Evolutionary conservation across 2,329 filamentous ascomycete genomes (phyloP), one percentile per base, ranked within the genome.

Genomic region (Calonectria hawksworthii): DNA sequence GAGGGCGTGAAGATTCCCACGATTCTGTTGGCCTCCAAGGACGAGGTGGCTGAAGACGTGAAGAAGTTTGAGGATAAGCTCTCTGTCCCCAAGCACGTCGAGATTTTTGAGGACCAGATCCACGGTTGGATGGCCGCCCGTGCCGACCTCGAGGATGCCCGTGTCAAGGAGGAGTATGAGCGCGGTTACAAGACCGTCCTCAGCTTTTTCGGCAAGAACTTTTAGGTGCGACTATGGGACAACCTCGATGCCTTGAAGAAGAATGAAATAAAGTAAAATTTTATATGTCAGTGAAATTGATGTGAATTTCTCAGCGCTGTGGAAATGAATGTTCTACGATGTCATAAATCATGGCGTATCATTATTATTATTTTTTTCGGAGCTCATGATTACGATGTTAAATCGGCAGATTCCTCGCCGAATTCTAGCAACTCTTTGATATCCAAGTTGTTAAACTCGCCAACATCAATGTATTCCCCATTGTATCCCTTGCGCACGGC

Each of bases 81-180:
- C 67, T 86, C 84, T 34, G 89, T 86, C 2, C 84, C 89, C 73
- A 91, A 92, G 80, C 88, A 92, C 76, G 89, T 94, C 68, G 92
- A 94, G 86, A 92, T 83, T n/a, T 94, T 94, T 80, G 79, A 80
- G 30, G 92, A 92, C 80, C 93, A 94, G 88, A 89, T 92, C 81
- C 93, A 95, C 84, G 93, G 93, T 56, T 95, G 93, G 92, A 95
- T 94, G 93, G 92, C 91, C 1, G 93, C 93, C 1, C 89, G 93
- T 32, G 88, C 90, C 0, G 86, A 94, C 80, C 85, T 94, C 36
- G 86, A 88, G 41, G 86, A 93, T 61, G 85, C 87, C 64, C 88
- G 87, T 52, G 89, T 92, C 81, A 90, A 89, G 83, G 88, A 90
- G 77, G 93, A 93, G 85, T 93, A 92, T 76, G 86, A 87, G 61